phyloP scores from a whole-genome alignment of 2,329 filamentous ascomycete genomes.

The Cladosporium cucumerinum region DNA sequence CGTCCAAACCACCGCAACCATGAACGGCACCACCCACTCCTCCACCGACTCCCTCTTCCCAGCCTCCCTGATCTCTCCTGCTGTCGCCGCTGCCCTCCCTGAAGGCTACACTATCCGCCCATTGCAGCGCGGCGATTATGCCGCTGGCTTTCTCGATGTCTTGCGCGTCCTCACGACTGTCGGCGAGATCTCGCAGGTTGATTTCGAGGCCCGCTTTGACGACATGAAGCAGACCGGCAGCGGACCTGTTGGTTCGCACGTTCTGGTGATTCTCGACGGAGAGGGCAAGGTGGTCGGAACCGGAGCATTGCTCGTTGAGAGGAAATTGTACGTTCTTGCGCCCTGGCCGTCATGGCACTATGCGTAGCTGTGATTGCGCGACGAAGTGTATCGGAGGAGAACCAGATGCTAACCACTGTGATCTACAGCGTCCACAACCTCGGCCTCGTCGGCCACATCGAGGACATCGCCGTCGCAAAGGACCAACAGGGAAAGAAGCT shows the following conservation, averaged over 20 bases:
- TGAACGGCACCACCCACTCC: constrained; percentile 14
- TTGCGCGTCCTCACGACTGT: constrained; percentile 89
- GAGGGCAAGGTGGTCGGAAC: constrained; percentile 76
- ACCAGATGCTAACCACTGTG: background rate
- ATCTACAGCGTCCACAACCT: constrained; percentile 65
- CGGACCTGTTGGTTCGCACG: constrained; percentile 67
- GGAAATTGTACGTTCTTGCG: constrained; percentile 71
- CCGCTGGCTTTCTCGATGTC: constrained; percentile 82
- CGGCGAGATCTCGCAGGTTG: constrained; percentile 73
- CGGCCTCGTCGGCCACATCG: constrained; percentile 87
- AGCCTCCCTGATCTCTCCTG: constrained; percentile 69
- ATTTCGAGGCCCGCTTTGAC: constrained; percentile 76
- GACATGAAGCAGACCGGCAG: constrained; percentile 62
- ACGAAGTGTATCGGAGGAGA: background rate
- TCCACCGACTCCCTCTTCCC: constrained; percentile 61
- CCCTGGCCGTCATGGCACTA: background rate
- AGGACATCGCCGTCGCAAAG: constrained; percentile 93
- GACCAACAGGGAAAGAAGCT: constrained; percentile 98
- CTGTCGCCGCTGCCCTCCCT: constrained; percentile 69
- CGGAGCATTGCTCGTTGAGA: constrained; percentile 84
- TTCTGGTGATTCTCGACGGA: constrained; percentile 79
- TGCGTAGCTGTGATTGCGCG: background rate
- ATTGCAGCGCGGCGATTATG: constrained; percentile 73
- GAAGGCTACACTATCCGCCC: constrained; percentile 79
- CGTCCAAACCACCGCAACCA: constrained; percentile 1